Percentiles rank a stretch among this genome's conserved stretches.
These are phyloP conservation scores for Rhizoclosmatium sp. DNA, from an alignment of 192 early-diverging fungal species.

Conservation along the genomic window DNA sequence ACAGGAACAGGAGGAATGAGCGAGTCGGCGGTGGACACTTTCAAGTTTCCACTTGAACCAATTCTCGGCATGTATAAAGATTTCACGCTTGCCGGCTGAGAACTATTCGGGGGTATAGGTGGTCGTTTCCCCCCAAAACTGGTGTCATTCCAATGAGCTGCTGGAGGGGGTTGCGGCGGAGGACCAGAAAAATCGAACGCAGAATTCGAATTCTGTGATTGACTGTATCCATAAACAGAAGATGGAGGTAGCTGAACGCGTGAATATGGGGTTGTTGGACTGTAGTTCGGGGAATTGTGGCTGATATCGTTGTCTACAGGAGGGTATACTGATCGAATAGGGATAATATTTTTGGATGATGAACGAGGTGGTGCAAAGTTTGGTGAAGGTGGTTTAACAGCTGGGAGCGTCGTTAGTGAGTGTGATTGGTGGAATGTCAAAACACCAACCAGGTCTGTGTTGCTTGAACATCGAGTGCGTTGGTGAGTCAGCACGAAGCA, in stretches of 20 bases:
- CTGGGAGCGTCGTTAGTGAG: no score
- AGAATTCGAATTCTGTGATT: background rate
- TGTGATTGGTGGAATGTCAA: background rate
- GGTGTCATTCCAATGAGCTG: background rate
- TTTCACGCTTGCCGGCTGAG: background rate
- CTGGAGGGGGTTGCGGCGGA: background rate
- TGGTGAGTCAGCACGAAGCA: background rate
- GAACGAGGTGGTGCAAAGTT: no score
- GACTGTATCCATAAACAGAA: background rate
- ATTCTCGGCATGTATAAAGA: background rate
- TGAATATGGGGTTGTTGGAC: no score
- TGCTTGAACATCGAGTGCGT: background rate
- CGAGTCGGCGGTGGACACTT: constrained; percentile 14
- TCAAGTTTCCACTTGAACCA: background rate
- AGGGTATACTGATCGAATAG: no score
- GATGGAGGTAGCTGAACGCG: no score
- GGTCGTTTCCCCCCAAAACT: background rate
- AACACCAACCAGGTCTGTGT: background rate
- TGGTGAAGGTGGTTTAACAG: no score
- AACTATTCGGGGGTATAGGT: background rate
- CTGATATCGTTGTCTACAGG: no score
- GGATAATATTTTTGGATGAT: no score
- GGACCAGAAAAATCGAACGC: background rate
- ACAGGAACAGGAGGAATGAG: background rate
- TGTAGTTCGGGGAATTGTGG: no score